Percentiles rank a stretch among this genome's conserved stretches.
These are phyloP conservation scores for Lolium rigidum DNA, from an alignment of 176 grass and related monocot species.

Conservation along the genomic window DNA sequence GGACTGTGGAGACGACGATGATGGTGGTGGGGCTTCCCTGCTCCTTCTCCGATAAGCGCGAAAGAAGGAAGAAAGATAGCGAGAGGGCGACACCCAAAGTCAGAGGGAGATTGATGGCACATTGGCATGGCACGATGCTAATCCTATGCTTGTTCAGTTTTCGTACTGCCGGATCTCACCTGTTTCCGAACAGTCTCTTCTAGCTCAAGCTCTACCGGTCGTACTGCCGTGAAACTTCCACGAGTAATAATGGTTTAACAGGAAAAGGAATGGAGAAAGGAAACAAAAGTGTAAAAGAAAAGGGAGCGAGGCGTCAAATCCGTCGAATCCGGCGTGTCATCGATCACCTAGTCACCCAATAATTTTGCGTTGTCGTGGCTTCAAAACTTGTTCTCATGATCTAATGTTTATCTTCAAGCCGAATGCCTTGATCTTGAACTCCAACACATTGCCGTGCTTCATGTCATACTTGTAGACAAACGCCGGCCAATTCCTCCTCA, in stretches of 20 bases:
- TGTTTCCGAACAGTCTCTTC: neutral
- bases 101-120: neutral
- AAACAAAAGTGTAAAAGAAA: neutral
- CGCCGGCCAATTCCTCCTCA: no score
- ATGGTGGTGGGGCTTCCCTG: conserved; percentile 1
- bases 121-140: neutral
- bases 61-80: neutral
- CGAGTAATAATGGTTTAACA: neutral
- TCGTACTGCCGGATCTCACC: neutral
- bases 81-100: neutral
- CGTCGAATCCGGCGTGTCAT: neutral
- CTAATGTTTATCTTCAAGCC: no score
- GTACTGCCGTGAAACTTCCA: neutral
- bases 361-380: neutral
- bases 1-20: neutral
- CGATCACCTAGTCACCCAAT: no score
- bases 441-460: no score
- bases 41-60: conserved; percentile 25
- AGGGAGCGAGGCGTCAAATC: neutral
- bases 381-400: no score
- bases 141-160: neutral
- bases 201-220: neutral
- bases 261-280: neutral
- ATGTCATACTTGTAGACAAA: no score
- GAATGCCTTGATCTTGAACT: no score